Conservation (phyloP, 2,329 filamentous ascomycete genomes). For the Cercospora sp. region DNA sequence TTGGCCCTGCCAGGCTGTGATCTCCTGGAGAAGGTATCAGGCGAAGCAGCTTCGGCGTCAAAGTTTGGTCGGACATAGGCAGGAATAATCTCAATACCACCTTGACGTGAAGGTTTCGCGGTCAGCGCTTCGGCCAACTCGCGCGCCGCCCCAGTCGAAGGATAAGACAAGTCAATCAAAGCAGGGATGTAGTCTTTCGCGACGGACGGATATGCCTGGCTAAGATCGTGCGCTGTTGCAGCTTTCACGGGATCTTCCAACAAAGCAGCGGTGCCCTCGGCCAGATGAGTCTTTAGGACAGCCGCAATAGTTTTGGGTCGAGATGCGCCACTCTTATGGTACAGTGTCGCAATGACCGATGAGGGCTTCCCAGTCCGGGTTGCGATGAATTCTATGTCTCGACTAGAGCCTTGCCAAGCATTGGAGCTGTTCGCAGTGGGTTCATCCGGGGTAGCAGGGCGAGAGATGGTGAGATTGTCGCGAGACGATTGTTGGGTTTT, state of each 20-base stretch:
- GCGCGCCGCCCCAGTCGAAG: constrained; percentile 58
- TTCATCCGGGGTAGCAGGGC: constrained; percentile 33
- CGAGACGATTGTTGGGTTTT: constrained; percentile 39
- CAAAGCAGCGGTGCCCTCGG: constrained; percentile 18
- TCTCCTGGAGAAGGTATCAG: neutral
- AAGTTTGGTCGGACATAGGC: constrained; percentile 45
- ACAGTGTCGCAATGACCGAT: constrained; percentile 55
- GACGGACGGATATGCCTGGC: constrained; percentile 56
- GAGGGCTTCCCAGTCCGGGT: constrained; percentile 51
- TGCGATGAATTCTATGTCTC: constrained; percentile 63
- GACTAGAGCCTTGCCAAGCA: constrained; percentile 58
- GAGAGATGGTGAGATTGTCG: constrained; percentile 27
- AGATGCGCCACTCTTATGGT: constrained; percentile 60
- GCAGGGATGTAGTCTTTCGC: constrained; percentile 51
- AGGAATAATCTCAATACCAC: constrained; percentile 51
- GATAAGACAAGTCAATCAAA: constrained; percentile 58
- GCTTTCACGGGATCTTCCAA: constrained; percentile 26
- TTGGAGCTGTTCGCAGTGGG: constrained; percentile 42
- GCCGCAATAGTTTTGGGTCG: constrained; percentile 56
- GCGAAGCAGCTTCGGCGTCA: neutral
- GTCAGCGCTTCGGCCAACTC: constrained; percentile 60
- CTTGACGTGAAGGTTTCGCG: constrained; percentile 39
- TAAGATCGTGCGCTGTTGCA: constrained; percentile 54
- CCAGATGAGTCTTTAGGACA: constrained; percentile 47
- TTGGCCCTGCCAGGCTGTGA: neutral